phyloP scores from a whole-genome alignment of 768 basidiomycete genomes.

The Galerina marginata region DNA sequence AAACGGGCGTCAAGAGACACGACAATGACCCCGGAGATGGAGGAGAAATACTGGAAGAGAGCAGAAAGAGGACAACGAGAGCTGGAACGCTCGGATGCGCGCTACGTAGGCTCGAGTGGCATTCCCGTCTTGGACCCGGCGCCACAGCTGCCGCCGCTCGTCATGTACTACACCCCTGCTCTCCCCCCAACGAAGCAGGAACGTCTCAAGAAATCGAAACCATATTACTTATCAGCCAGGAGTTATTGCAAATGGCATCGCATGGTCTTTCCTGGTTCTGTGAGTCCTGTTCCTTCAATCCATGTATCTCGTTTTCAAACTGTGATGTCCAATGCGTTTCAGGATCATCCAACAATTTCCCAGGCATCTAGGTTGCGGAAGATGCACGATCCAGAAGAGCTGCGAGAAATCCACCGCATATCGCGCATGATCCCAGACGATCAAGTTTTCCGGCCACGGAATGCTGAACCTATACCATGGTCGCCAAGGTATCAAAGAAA shows the following conservation, averaged over 20 bases:
- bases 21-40: conserved; percentile 13
- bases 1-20: not conserved
- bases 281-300: not conserved
- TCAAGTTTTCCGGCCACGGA: conserved; percentile 8
- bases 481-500: conserved; percentile 18
- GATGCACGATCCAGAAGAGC: conserved; percentile 14
- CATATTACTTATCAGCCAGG: conserved; percentile 8
- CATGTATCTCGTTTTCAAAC: not conserved
- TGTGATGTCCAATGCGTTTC: not conserved
- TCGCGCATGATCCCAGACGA: conserved; percentile 19
- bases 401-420: conserved; percentile 18
- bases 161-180: conserved; percentile 29
- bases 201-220: not conserved
- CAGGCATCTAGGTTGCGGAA: conserved; percentile 17
- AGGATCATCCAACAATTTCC: conserved; percentile 20
- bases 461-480: not conserved
- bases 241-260: conserved; percentile 26
- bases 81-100: conserved; percentile 24
- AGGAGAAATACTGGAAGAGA: conserved; percentile 24
- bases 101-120: conserved; percentile 15
- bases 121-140: not conserved
- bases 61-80: conserved; percentile 8
- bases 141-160: conserved; percentile 21
- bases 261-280: conserved; percentile 22
- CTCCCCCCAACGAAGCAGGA: conserved; percentile 16